Evolutionary conservation across 345 rosid species (phyloP).

Genomic region (Camelina hispida): DNA sequence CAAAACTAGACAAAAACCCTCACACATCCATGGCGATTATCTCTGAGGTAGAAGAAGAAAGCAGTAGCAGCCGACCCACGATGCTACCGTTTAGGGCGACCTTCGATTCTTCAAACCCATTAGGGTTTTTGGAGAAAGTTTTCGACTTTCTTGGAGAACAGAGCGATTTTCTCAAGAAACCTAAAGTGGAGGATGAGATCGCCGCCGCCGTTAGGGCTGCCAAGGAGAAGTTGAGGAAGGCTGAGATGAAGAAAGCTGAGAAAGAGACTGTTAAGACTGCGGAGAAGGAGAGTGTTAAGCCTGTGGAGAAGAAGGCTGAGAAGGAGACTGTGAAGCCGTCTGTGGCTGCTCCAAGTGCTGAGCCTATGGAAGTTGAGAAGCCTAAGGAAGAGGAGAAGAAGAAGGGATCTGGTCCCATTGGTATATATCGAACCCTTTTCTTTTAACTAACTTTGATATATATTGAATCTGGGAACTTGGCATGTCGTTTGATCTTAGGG

Average conservation of each 20-base stretch:
- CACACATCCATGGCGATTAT: constrained; percentile 69
- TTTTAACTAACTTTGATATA: neutral
- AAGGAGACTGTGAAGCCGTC: constrained; percentile 34
- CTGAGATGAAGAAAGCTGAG: constrained; percentile 49
- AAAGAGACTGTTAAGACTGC: constrained; percentile 42
- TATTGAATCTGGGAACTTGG: neutral
- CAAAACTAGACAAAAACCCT: constrained; percentile 23
- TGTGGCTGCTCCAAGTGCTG: constrained; percentile 36
- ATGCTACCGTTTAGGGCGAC: constrained; percentile 54
- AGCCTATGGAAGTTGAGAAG: constrained; percentile 44
- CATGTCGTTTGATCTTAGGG: neutral
- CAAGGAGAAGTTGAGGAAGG: constrained; percentile 58
- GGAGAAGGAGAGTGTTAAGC: constrained; percentile 37
- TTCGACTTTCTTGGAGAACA: constrained; percentile 73
- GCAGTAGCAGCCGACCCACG: constrained; percentile 43
- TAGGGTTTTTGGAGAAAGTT: constrained; percentile 65
- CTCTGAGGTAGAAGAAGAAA: constrained; percentile 77
- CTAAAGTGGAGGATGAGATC: constrained; percentile 72
- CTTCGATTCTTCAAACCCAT: constrained; percentile 70
- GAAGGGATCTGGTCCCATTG: constrained; percentile 46
- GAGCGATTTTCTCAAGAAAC: constrained; percentile 67
- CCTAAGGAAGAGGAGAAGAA: constrained; percentile 50
- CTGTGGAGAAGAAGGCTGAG: constrained; percentile 36
- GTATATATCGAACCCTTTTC: constrained; percentile 32
- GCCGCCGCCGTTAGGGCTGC: constrained; percentile 54